These are phyloP conservation scores for Cyclotella baltica DNA, from an alignment of 108 stramenopile species.

Conservation along the genomic window DNA sequence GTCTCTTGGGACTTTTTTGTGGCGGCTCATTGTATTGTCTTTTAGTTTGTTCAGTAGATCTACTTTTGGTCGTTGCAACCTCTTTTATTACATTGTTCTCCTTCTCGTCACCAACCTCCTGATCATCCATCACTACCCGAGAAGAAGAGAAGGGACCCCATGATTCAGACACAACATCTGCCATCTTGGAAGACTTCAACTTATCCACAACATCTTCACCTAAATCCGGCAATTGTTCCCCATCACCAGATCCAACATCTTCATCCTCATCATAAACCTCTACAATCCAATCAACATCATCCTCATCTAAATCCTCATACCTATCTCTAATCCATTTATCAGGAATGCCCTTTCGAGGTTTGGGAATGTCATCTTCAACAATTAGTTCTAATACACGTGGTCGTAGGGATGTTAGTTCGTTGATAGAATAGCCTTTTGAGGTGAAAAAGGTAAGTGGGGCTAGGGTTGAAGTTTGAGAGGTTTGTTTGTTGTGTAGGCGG, in stretches of 20 bases:
- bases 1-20: background rate
- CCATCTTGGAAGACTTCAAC: background rate
- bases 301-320: conserved; percentile 36
- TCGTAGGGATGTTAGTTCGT: conserved; percentile 59
- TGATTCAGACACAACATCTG: conserved; percentile 22
- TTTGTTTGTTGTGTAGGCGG: conserved; percentile 41
- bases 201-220: background rate
- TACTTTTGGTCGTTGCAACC: too few relatives aligned
- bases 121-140: conserved; percentile 8
- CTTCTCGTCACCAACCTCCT: background rate
- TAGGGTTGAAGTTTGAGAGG: conserved; percentile 26
- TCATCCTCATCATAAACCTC: conserved; percentile 43
- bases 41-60: too few relatives aligned
- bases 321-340: conserved; percentile 60
- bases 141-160: conserved; percentile 42
- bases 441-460: conserved; percentile 47
- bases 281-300: conserved; percentile 43
- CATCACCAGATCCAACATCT: background rate
- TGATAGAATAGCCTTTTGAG: conserved; percentile 57
- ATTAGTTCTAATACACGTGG: conserved; percentile 67
- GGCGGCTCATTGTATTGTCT: background rate
- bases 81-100: background rate
- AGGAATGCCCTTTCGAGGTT: conserved; percentile 69
- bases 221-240: background rate
- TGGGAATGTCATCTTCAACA: conserved; percentile 57